These are phyloP conservation scores for Fusarium solani-melongenae DNA, from an alignment of 2,329 filamentous ascomycete genomes.

Conservation along the genomic window DNA sequence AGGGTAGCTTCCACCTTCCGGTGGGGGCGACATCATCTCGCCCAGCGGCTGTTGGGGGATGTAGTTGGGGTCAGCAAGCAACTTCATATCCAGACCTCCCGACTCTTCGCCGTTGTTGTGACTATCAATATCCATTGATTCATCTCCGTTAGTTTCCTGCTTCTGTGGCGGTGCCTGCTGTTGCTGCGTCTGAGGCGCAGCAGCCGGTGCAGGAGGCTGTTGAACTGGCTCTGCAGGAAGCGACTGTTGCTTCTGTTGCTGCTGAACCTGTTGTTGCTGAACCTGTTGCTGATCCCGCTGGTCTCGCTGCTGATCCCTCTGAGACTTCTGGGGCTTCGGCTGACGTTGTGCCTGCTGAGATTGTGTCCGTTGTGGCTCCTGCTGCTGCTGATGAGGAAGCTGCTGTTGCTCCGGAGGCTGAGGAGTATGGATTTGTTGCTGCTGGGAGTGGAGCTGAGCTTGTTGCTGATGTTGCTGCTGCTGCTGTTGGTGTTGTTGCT, in stretches of 20 bases:
- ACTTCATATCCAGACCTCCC: constrained; percentile 59
- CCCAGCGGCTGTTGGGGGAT: constrained; percentile 67
- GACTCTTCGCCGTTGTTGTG: constrained; percentile 59
- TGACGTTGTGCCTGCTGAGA: constrained; percentile 44
- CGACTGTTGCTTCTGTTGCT: constrained; percentile 46
- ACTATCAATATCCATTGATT: constrained; percentile 65
- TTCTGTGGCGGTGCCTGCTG: constrained; percentile 51
- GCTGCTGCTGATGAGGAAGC: constrained; percentile 45
- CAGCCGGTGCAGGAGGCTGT: constrained; percentile 33
- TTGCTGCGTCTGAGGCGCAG: constrained; percentile 45
- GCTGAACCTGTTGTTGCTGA: constrained; percentile 39
- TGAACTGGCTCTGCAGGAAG: constrained; percentile 46
- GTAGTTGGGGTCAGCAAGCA: constrained; percentile 62
- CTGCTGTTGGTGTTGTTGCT: constrained; percentile 41
- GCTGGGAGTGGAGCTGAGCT: constrained; percentile 29
- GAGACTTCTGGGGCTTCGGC: constrained; percentile 44
- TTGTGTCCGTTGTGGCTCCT: constrained; percentile 31
- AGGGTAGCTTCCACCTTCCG: constrained; percentile 72
- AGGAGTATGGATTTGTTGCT: constrained; percentile 43
- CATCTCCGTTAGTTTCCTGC: constrained; percentile 56
- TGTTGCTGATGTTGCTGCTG: constrained; percentile 46
- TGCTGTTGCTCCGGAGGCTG: constrained; percentile 51
- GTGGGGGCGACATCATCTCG: constrained; percentile 70
- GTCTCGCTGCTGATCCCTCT: constrained; percentile 39
- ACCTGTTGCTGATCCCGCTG: constrained; percentile 43